phyloP scores from a whole-genome alignment of 257 asterid genomes.

The Misopates orontium region DNA sequence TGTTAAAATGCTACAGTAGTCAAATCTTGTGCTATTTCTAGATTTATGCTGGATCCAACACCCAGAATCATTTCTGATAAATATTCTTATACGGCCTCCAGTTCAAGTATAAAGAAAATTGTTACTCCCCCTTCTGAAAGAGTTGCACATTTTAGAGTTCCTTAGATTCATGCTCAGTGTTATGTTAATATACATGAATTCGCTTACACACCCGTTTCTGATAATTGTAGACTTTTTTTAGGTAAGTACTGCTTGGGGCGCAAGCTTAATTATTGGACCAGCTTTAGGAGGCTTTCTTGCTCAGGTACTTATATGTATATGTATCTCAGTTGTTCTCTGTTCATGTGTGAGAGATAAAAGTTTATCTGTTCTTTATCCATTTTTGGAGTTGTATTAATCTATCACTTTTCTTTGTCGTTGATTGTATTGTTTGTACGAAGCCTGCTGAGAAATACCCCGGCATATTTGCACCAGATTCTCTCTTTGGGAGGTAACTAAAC shows the following conservation, averaged over 20 bases:
- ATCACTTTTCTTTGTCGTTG: background rate
- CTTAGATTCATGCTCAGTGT: background rate
- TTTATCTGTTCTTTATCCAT: too few relatives aligned
- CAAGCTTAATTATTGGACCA: slow-evolving; percentile 83
- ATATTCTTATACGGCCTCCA: background rate
- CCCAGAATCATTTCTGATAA: too few relatives aligned
- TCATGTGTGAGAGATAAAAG: slow-evolving; percentile 4
- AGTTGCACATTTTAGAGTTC: background rate
- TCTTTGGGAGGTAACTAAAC: slow-evolving; percentile 58
- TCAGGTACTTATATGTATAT: slow-evolving; percentile 47
- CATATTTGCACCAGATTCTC: slow-evolving; percentile 53
- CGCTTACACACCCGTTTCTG: slow-evolving; percentile 15
- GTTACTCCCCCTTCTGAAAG: background rate
- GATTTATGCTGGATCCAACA: too few relatives aligned
- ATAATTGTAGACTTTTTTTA: slow-evolving; percentile 20
- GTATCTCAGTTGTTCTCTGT: background rate
- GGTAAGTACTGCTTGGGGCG: slow-evolving; percentile 92
- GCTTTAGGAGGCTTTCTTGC: slow-evolving; percentile 91
- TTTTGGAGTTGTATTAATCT: too few relatives aligned
- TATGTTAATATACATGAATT: slow-evolving; percentile 3
- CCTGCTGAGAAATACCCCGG: slow-evolving; percentile 81
- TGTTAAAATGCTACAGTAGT: too few relatives aligned
- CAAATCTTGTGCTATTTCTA: too few relatives aligned
- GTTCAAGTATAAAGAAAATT: background rate
- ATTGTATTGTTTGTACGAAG: slow-evolving; percentile 35